Evolutionary conservation across 257 asterid species (phyloP).

Genomic region (Buddleja alternifolia): DNA sequence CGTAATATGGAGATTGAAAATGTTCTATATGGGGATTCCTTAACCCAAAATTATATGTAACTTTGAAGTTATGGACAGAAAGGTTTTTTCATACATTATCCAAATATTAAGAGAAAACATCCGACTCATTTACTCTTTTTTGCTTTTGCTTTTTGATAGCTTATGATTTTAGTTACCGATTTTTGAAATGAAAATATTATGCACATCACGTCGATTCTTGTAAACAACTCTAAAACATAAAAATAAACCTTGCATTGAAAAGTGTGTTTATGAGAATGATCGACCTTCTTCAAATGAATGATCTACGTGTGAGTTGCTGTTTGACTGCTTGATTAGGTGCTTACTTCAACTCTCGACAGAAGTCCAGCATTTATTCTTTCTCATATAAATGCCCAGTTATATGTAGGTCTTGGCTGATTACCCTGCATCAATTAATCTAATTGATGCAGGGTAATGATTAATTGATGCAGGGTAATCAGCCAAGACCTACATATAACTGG

Average conservation of each 20-base stretch:
- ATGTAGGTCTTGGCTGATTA: background rate
- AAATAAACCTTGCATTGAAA: background rate
- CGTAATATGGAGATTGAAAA: conserved; percentile 18
- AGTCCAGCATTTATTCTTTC: background rate
- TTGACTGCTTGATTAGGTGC: background rate
- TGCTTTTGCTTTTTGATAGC: background rate
- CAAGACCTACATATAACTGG: background rate
- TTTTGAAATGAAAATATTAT: background rate
- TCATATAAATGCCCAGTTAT: no score
- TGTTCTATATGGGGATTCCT: conserved; percentile 6
- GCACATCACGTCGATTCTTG: background rate
- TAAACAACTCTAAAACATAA: background rate
- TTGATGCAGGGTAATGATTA: background rate
- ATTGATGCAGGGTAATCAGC: background rate
- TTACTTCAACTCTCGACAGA: background rate
- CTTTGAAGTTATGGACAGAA: conserved; percentile 7
- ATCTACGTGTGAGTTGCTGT: background rate
- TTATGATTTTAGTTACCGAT: background rate
- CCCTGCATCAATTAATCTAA: background rate
- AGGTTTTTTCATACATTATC: conserved; percentile 6
- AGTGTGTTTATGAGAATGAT: background rate
- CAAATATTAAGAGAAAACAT: background rate
- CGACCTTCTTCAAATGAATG: background rate
- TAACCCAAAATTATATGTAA: conserved; percentile 1
- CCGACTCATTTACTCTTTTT: conserved; percentile 6